phyloP scores from a whole-genome alignment of 2,329 filamentous ascomycete species.

The Botrytis tulipae region DNA sequence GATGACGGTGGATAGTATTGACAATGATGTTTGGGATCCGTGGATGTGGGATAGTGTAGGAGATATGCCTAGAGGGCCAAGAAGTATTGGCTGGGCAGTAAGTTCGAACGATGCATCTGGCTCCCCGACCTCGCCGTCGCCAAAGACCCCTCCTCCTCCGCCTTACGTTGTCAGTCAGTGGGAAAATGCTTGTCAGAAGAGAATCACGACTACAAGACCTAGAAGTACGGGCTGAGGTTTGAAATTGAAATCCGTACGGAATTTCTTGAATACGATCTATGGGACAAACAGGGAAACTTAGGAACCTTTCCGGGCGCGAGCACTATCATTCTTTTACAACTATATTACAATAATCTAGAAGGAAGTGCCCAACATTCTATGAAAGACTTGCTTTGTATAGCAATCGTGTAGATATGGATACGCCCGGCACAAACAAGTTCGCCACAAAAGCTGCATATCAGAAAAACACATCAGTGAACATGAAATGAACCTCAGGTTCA shows the following conservation, averaged over 20 bases:
- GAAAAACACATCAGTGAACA: neutral
- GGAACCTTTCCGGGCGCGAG: too few species aligned
- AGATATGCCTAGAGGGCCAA: conserved; percentile 32
- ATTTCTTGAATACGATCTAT: neutral
- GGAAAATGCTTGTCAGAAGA: conserved; percentile 25
- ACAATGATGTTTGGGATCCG: conserved; percentile 33
- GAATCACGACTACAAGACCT: conserved; percentile 22
- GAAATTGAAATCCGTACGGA: neutral
- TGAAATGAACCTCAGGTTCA: neutral
- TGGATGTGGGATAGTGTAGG: conserved; percentile 33
- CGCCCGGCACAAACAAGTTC: too few species aligned
- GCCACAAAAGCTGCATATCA: neutral
- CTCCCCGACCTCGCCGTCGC: conserved; percentile 4
- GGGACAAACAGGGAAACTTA: neutral
- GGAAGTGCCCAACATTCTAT: neutral
- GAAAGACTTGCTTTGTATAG: neutral
- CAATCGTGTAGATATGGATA: neutral
- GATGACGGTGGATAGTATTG: conserved; percentile 39
- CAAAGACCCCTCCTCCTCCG: conserved; percentile 23
- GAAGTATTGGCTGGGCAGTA: conserved; percentile 37
- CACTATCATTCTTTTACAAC: neutral
- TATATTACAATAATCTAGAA: neutral
- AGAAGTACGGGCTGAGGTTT: conserved; percentile 26
- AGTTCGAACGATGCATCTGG: conserved; percentile 27
- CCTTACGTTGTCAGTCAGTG: conserved; percentile 37